A percentile compares a stretch with the other conserved stretches of the same genome.
These are phyloP conservation scores for Phytopythium oedochilum DNA, from an alignment of 352 stramenopile genomes.

Conservation along the genomic window DNA sequence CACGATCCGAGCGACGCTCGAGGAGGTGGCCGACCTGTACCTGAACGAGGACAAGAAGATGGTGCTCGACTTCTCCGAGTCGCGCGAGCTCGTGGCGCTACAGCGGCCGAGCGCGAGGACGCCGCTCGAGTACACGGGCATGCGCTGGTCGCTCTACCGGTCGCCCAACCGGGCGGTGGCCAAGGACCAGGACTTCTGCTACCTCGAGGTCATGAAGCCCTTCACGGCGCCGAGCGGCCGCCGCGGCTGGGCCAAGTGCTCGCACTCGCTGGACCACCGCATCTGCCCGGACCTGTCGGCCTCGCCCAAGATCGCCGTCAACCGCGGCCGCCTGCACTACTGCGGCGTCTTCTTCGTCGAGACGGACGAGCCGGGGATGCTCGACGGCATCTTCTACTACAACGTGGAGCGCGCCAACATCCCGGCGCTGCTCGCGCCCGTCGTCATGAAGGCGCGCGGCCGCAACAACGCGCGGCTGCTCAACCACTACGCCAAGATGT, in stretches of 20 bases:
- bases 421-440: conserved; percentile 34
- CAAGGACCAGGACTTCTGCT: conserved; percentile 71
- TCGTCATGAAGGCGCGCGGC: conserved; percentile 49
- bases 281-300: conserved; percentile 50
- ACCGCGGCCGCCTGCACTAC: conserved; percentile 51
- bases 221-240: conserved; percentile 47
- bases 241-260: conserved; percentile 64
- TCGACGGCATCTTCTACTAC: conserved; percentile 64
- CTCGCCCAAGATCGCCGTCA: conserved; percentile 22
- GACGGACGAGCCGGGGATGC: conserved; percentile 35
- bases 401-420: conserved; percentile 38
- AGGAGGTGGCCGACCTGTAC: conserved; percentile 63
- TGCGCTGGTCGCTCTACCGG: conserved; percentile 70
- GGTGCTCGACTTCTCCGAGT: conserved; percentile 73
- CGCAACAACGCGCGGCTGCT: conserved; percentile 59
- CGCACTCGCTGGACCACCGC: conserved; percentile 62
- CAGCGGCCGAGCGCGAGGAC: conserved; percentile 22
- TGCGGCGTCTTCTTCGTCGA: conserved; percentile 71
- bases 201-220: conserved; percentile 67
- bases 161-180: conserved; percentile 48
- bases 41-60: conserved; percentile 59
- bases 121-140: conserved; percentile 48
- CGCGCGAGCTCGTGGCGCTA: conserved; percentile 44
- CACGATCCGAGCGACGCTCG: conserved; percentile 55
- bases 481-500: conserved; percentile 69